Evolutionary conservation across 2,329 filamentous ascomycete genomes (phyloP), one percentile per base, ranked within the genome.

Genomic region (Geosmithia flava): DNA sequence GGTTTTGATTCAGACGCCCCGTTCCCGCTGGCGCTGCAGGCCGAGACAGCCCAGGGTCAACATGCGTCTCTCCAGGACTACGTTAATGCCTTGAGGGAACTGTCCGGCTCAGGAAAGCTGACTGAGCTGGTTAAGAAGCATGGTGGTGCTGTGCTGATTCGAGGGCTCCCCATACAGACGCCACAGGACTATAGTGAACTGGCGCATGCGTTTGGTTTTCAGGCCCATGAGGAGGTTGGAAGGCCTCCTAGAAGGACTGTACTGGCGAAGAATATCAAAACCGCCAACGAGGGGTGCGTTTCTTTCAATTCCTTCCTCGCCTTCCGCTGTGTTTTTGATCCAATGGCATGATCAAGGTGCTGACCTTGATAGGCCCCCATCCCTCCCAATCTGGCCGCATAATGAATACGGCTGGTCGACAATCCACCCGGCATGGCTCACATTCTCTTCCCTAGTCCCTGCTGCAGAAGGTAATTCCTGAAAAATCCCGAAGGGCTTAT

Each of bases 341-440:
- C 20, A 49, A 7, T 37, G 33, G 33, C 33, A 37, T 37, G 3
- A 37, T 37, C 33, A 37, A 37, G 5, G 15, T 27, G 4, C 23
- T 27, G 23, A 27, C 23, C 23, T 27, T 8, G 23, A 8, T 8
- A 27, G 23, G 4, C 23, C 23, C 8, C 60, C 63, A 7, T 60
- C 64, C 17, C 52, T 67, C n/a, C 64, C 64, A 0, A 66, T 65
- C 20, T 67, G 61, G 62, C 63, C 63, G 4, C 64, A 65, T 20
- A 64, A 61, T 30, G 63, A 66, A 49, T 66, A 65, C 30, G 63
- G 63, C 1, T 65, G 61, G 62, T 64, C 61, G 2, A 65, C 57
- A 1, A 60, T 65, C 47, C 60, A 66, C 43, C 63, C 63, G 2
- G 55, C 60, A 2, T 67, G 61, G 63, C 20, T 66, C 4, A 62